Evolutionary conservation across 352 stramenopile species (phyloP).

Genomic region (Globisporangium apiculatum): DNA sequence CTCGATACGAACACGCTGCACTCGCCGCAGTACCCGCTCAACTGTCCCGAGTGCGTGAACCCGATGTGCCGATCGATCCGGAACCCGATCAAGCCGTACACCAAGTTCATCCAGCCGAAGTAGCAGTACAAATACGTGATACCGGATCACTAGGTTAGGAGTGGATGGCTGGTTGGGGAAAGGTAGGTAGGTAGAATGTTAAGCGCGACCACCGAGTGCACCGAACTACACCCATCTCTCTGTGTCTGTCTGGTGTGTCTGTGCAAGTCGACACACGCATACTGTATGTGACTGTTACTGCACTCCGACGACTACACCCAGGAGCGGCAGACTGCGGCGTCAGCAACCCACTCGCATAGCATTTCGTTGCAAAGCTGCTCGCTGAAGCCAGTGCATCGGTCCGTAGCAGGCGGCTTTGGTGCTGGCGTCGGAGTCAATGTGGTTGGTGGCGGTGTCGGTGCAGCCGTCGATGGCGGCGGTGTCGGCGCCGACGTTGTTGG

Average conservation of each 20-base stretch:
- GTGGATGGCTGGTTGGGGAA: no score
- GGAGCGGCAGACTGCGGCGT: no score
- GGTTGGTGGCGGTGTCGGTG: neutral
- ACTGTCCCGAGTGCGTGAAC: conserved; percentile 78
- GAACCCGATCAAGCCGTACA: conserved; percentile 80
- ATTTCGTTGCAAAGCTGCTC: neutral
- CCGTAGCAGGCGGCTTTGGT: neutral
- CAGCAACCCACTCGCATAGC: conserved; percentile 1
- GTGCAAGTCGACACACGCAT: no score
- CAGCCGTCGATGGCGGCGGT: neutral
- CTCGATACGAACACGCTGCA: conserved; percentile 73
- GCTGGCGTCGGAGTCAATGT: neutral
- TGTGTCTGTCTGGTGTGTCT: no score
- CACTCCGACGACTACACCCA: no score
- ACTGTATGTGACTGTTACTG: no score
- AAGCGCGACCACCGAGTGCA: no score
- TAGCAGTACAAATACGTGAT: neutral
- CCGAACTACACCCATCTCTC: no score
- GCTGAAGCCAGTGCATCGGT: neutral
- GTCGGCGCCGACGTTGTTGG: neutral
- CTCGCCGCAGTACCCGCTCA: conserved; percentile 78
- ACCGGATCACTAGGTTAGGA: no score
- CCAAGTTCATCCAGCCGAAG: conserved; percentile 17
- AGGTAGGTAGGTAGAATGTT: no score
- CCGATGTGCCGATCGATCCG: conserved; percentile 77